These are phyloP conservation scores for Candida maesae DNA, from an alignment of 805 yeast species.

Conservation along the genomic window DNA sequence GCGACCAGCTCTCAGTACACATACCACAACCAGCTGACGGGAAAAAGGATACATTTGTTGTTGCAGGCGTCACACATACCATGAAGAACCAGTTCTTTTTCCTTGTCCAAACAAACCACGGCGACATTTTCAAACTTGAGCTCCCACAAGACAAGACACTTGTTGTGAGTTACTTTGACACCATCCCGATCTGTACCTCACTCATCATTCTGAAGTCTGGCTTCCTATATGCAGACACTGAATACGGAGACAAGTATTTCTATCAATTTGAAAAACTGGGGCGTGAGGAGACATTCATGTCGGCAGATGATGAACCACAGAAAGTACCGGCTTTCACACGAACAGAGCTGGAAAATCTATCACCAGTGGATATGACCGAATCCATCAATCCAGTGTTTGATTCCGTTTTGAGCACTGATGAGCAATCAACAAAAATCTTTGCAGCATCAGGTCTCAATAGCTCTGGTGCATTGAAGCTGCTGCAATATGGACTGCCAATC, in stretches of 20 bases:
- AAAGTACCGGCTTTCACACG: conserved; percentile 29
- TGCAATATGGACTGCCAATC: conserved; percentile 56
- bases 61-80: conserved; percentile 60
- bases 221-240: conserved; percentile 63
- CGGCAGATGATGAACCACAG: conserved; percentile 31
- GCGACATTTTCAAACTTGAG: conserved; percentile 72
- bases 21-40: conserved; percentile 47
- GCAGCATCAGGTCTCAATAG: conserved; percentile 41
- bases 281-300: conserved; percentile 42
- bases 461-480: conserved; percentile 42
- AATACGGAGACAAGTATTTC: conserved; percentile 58
- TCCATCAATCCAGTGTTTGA: conserved; percentile 50
- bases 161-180: conserved; percentile 68
- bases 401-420: conserved; percentile 31
- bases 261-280: conserved; percentile 81
- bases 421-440: conserved; percentile 37
- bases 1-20: conserved; percentile 39
- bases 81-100: conserved; percentile 61
- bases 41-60: conserved; percentile 34
- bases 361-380: conserved; percentile 47
- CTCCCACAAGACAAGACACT: conserved; percentile 43
- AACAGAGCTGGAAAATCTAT: conserved; percentile 48
- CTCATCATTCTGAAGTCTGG: conserved; percentile 71
- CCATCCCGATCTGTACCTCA: conserved; percentile 56
- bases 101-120: conserved; percentile 63